Percentiles rank a stretch among this genome's conserved stretches.
Conservation (phyloP, 1,284 basidiomycete species). For the Leucoagaricus sp. region DNA sequence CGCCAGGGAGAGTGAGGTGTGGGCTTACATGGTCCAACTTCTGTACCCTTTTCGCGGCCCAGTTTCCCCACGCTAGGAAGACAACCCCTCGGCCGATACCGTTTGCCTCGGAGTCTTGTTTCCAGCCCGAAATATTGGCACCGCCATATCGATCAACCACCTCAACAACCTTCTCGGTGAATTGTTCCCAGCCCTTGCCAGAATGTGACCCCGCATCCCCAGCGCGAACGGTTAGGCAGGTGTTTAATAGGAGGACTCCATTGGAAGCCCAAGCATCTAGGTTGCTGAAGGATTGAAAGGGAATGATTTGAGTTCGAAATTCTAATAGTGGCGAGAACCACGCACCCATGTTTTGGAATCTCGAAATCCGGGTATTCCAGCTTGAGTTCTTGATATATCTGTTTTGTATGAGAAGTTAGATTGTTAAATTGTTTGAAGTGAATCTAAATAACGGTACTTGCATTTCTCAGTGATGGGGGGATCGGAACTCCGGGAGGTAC, state of each 20-base stretch:
- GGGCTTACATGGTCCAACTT: conserved; percentile 73
- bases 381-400: conserved; percentile 91
- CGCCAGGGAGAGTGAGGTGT: neutral
- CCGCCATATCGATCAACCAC: conserved; percentile 78
- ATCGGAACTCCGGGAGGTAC: conserved; percentile 73
- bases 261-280: conserved; percentile 83
- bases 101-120: conserved; percentile 37
- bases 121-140: conserved; percentile 55
- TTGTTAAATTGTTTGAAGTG: conserved; percentile 6
- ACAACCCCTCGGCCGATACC: conserved; percentile 75
- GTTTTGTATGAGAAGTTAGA: conserved; percentile 17
- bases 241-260: conserved; percentile 92
- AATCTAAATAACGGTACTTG: conserved; percentile 34
- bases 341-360: conserved; percentile 84
- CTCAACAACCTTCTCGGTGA: conserved; percentile 72
- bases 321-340: conserved; percentile 19
- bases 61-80: conserved; percentile 90
- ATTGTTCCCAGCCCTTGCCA: conserved; percentile 86
- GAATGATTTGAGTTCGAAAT: too few species aligned
- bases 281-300: conserved; percentile 73
- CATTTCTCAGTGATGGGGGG: conserved; percentile 84
- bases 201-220: conserved; percentile 81
- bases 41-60: conserved; percentile 83
- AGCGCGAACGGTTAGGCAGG: conserved; percentile 84
- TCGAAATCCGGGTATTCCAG: conserved; percentile 81